phyloP scores from a whole-genome alignment of 2,329 filamentous ascomycete genomes.

The Diaporthe sp. region DNA sequence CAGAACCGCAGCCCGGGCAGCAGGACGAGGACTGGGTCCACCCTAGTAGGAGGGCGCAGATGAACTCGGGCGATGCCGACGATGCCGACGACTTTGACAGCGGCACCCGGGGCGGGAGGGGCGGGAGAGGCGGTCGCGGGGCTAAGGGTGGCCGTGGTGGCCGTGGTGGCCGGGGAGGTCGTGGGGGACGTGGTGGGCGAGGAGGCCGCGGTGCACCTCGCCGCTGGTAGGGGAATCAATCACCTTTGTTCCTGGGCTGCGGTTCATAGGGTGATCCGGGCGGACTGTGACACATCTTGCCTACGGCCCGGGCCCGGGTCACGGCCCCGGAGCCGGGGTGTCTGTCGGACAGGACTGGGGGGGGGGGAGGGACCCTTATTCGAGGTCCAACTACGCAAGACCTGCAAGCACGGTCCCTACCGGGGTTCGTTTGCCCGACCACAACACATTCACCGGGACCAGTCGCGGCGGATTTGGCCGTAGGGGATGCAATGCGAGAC shows the following conservation, averaged over 20 bases:
- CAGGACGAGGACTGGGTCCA: slow-evolving; percentile 56
- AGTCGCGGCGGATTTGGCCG: neutral
- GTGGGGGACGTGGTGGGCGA: neutral
- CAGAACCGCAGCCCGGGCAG: slow-evolving; percentile 41
- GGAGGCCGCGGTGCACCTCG: slow-evolving; percentile 1
- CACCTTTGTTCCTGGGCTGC: neutral
- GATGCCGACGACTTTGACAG: slow-evolving; percentile 4
- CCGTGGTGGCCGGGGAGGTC: neutral
- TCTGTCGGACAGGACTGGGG: neutral
- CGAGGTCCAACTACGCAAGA: neutral
- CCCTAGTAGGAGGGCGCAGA: slow-evolving; percentile 58
- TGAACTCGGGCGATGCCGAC: slow-evolving; percentile 10
- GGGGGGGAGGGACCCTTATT: neutral
- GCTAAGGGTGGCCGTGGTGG: slow-evolving; percentile 4
- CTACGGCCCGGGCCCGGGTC: neutral
- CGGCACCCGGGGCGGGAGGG: slow-evolving; percentile 12
- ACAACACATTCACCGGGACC: neutral
- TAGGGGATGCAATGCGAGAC: neutral
- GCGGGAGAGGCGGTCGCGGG: neutral
- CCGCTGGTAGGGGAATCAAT: neutral
- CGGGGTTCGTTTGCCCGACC: neutral
- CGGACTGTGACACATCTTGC: neutral
- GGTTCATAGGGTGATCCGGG: neutral
- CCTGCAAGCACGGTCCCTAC: neutral
- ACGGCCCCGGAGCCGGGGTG: neutral